Conservation (phyloP, 371 early-diverging fungal genomes). For the Zopfochytrium polystomum region DNA sequence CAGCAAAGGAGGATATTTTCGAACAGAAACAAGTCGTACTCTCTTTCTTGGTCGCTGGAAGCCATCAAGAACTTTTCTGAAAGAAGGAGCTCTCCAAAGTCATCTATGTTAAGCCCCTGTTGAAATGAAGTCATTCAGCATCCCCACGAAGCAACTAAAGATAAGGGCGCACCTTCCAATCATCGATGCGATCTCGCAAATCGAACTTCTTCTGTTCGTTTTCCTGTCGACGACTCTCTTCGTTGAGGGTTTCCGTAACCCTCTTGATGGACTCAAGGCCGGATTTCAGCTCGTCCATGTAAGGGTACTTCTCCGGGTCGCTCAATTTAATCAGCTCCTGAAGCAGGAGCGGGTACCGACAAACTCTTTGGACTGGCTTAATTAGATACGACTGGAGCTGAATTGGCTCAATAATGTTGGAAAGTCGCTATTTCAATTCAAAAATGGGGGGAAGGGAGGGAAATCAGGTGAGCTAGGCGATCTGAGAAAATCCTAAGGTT, state of each 20-base stretch:
- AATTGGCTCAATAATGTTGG: constrained; percentile 72
- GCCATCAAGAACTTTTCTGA: constrained; percentile 78
- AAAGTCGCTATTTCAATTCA: constrained; percentile 6
- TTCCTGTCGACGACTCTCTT: constrained; percentile 83
- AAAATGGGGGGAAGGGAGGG: constrained; percentile 1
- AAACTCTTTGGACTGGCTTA: constrained; percentile 95
- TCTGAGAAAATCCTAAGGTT: too few relatives aligned
- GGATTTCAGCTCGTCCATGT: constrained; percentile 70
- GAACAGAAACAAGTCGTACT: constrained; percentile 12
- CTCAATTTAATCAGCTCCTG: constrained; percentile 78
- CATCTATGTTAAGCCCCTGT: constrained; percentile 58
- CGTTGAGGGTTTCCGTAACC: constrained; percentile 88
- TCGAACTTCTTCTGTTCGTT: constrained; percentile 75
- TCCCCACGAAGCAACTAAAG: constrained; percentile 1
- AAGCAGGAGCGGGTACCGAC: constrained; percentile 92
- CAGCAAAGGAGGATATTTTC: constrained; percentile 81
- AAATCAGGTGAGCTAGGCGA: background rate
- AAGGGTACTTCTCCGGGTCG: constrained; percentile 55
- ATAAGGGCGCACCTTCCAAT: constrained; percentile 62
- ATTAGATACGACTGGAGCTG: constrained; percentile 88
- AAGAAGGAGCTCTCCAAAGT: constrained; percentile 78
- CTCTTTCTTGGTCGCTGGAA: constrained; percentile 62
- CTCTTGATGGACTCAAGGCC: constrained; percentile 80
- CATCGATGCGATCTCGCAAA: constrained; percentile 74
- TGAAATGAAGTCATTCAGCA: background rate